Conservation (phyloP, 2,329 filamentous ascomycete genomes). For the Lecanosticta acicola region DNA sequence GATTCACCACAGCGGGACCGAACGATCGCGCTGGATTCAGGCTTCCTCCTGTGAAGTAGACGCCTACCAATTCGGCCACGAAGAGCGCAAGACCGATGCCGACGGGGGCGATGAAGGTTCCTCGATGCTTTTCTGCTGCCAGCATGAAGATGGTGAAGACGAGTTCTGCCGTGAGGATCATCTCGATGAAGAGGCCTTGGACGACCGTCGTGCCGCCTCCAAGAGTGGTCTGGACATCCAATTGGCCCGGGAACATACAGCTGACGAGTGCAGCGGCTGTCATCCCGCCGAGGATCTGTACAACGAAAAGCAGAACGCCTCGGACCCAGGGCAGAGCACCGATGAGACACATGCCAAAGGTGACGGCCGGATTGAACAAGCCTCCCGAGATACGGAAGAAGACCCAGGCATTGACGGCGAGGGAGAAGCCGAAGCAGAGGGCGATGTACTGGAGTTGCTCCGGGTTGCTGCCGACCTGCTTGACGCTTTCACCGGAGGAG, state of each 20-base stretch:
- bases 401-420: constrained; percentile 40
- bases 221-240: constrained; percentile 33
- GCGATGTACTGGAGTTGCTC: constrained; percentile 37
- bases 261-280: constrained; percentile 30
- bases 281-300: constrained; percentile 35
- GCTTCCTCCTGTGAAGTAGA: constrained; percentile 30
- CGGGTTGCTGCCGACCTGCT: constrained; percentile 31
- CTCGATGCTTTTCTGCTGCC: constrained; percentile 32
- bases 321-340: constrained; percentile 33
- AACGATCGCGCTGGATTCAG: constrained; percentile 33
- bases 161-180: constrained; percentile 30
- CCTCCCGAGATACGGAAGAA: constrained; percentile 36
- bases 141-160: constrained; percentile 34
- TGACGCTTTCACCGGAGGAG: constrained; percentile 18
- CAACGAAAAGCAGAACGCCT: constrained; percentile 32
- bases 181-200: constrained; percentile 36
- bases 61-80: constrained; percentile 20
- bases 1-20: constrained; percentile 28
- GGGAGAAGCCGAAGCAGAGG: constrained; percentile 37
- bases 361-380: constrained; percentile 33
- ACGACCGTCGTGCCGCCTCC: constrained; percentile 31
- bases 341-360: constrained; percentile 25
- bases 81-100: constrained; percentile 26
- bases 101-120: constrained; percentile 28
- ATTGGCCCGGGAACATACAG: constrained; percentile 33